Conservation (phyloP, 2,329 filamentous ascomycete species). For the Setomelanomma holmii region DNA sequence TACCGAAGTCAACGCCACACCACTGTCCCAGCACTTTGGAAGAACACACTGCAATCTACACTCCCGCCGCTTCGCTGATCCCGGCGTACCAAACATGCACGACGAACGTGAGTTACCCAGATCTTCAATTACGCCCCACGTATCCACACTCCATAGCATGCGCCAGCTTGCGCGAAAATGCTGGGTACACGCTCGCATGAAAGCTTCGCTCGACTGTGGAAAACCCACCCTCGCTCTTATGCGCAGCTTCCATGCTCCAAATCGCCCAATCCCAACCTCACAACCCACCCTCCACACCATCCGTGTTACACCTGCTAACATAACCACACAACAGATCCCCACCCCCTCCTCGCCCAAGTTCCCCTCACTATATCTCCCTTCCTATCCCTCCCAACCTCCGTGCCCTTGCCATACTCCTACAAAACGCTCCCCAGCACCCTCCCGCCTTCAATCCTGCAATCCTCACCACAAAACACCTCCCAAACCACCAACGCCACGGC, state of each 20-base stretch:
- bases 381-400: constrained; percentile 85
- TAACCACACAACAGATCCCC: constrained; percentile 68
- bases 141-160: neutral
- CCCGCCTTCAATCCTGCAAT: constrained; percentile 71
- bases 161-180: too few species aligned
- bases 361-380: constrained; percentile 94
- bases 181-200: too few species aligned
- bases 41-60: constrained; percentile 2
- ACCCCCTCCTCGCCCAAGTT: constrained; percentile 89
- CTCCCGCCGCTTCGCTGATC: neutral
- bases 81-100: constrained; percentile 31
- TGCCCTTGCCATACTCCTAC: constrained; percentile 95
- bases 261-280: too few species aligned
- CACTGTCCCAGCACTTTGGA: constrained; percentile 11
- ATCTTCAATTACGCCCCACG: neutral
- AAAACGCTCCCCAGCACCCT: constrained; percentile 86
- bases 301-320: neutral
- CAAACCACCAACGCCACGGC: too few species aligned
- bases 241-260: too few species aligned
- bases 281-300: neutral
- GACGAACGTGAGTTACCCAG: constrained; percentile 44
- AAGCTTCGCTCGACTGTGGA: too few species aligned
- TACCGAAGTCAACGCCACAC: neutral
- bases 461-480: too few species aligned
- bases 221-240: too few species aligned